Conservation (phyloP, 164 flowering plant species). For the Sextonia rubra region DNA sequence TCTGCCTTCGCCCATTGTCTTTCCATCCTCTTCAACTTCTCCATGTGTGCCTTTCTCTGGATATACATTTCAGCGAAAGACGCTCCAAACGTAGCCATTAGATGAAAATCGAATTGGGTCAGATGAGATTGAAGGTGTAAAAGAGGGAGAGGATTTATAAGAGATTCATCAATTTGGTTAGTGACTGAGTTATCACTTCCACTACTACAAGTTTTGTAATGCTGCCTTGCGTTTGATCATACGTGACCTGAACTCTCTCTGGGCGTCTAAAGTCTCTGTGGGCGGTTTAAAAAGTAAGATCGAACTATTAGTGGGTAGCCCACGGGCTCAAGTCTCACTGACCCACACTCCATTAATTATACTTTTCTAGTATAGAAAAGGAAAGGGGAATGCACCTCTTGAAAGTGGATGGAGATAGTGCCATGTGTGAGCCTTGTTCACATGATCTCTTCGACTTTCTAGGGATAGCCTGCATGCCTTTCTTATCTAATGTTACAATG, state of each 20-base stretch:
- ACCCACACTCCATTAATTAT: no score
- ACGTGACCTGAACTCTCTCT: neutral
- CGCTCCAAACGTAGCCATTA: neutral
- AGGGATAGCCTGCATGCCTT: no score
- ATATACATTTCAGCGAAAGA: neutral
- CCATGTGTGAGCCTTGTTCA: no score
- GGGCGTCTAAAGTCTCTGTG: no score
- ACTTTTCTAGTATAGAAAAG: no score
- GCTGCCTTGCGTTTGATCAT: neutral
- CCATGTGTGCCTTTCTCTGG: neutral
- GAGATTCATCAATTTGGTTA: neutral
- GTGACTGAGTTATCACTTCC: neutral
- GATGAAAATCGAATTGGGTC: neutral
- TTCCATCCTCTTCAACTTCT: neutral
- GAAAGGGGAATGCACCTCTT: no score
- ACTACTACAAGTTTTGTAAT: neutral
- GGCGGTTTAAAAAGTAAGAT: no score
- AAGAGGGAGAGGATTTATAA: neutral
- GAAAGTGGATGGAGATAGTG: no score
- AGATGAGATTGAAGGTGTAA: neutral
- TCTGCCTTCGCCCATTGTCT: neutral
- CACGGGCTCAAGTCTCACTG: no score
- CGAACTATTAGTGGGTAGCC: no score
- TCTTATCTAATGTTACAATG: no score
- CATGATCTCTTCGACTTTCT: no score